A percentile compares a stretch with the other conserved stretches of the same genome.
phyloP scores from a whole-genome alignment of 768 basidiomycete species.

The Hericium rajendrae region DNA sequence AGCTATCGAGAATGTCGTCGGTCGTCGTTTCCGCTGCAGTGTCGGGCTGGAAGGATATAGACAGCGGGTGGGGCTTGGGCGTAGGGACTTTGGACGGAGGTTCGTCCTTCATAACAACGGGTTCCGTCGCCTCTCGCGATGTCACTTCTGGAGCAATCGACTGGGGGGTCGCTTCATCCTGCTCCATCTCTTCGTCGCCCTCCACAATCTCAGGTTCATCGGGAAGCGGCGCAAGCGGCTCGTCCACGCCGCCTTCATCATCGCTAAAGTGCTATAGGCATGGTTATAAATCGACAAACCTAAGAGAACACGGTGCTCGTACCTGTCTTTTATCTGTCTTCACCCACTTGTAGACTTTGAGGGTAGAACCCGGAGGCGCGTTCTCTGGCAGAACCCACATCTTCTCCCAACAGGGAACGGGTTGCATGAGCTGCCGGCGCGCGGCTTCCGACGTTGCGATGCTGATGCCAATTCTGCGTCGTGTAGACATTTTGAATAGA shows the following conservation, averaged over 20 bases:
- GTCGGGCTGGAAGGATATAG: conserved; percentile 40
- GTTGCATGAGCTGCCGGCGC: conserved; percentile 79
- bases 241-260: conserved; percentile 71
- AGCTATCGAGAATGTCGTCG: conserved; percentile 32
- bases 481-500: conserved; percentile 46
- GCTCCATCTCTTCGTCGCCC: conserved; percentile 66
- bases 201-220: conserved; percentile 70
- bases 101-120: conserved; percentile 32
- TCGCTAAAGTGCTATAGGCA: conserved; percentile 71
- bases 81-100: conserved; percentile 53
- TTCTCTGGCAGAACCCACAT: conserved; percentile 55
- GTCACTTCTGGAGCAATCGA: conserved; percentile 32
- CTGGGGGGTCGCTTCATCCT: conserved; percentile 39
- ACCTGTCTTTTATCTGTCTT: conserved; percentile 76
- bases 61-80: conserved; percentile 58
- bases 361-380: conserved; percentile 41
- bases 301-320: conserved; percentile 12
- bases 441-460: conserved; percentile 72
- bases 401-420: conserved; percentile 83
- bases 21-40: conserved; percentile 26
- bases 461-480: conserved; percentile 70
- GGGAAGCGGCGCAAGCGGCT: conserved; percentile 73
- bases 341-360: conserved; percentile 71
- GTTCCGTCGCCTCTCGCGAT: conserved; percentile 30
- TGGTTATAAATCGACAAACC: background rate